These are phyloP conservation scores for Combretum micranthum DNA, from an alignment of 345 rosid species.

Conservation along the genomic window DNA sequence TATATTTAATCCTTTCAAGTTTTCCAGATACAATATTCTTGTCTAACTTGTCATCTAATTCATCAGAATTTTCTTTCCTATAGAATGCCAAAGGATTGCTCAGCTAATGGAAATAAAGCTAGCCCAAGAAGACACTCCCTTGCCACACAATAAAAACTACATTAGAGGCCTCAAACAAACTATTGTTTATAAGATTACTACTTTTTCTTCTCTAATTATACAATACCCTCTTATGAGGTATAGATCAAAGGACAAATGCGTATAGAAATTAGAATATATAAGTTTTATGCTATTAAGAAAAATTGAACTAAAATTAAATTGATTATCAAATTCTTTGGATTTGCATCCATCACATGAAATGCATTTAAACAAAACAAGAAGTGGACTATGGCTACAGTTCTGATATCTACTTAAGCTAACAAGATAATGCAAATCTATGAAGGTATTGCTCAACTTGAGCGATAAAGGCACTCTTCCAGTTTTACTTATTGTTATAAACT, in stretches of 20 bases:
- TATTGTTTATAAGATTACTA: background rate
- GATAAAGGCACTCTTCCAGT: conserved; percentile 1
- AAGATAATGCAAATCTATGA: background rate
- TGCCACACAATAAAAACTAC: conserved; percentile 57
- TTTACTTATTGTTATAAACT: conserved; percentile 11
- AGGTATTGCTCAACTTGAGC: background rate
- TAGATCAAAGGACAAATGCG: too few species aligned
- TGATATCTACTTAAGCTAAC: too few species aligned
- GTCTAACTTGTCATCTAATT: background rate
- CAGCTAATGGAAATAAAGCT: conserved; percentile 43
- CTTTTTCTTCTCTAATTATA: background rate
- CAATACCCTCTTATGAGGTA: background rate
- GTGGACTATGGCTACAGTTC: too few species aligned
- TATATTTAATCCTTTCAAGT: background rate
- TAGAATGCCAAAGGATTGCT: conserved; percentile 44
- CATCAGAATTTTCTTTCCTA: conserved; percentile 10
- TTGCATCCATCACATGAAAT: too few species aligned
- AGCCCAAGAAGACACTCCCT: conserved; percentile 60
- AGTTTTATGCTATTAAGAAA: too few species aligned
- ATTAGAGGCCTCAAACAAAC: background rate
- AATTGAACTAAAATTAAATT: too few species aligned
- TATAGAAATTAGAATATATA: too few species aligned
- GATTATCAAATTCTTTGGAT: too few species aligned
- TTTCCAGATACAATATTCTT: background rate
- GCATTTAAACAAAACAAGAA: too few species aligned